Conservation (phyloP, 768 basidiomycete genomes). For the Hortiboletus campestris region DNA sequence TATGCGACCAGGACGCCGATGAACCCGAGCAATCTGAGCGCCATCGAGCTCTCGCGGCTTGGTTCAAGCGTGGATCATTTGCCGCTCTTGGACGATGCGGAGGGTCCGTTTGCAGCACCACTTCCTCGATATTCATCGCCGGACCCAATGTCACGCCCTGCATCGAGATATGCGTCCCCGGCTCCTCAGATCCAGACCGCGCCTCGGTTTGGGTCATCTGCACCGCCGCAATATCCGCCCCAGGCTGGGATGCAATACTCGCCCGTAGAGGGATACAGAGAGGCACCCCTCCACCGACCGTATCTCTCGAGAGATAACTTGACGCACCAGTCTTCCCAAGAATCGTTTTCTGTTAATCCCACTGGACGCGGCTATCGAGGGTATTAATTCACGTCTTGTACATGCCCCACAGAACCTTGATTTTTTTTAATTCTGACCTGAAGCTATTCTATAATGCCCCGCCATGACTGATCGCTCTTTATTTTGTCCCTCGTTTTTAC, state of each 20-base stretch:
- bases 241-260: conserved; percentile 24
- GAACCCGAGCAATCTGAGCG: conserved; percentile 28
- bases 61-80: conserved; percentile 52
- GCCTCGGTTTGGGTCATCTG: conserved; percentile 35
- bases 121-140: conserved; percentile 26
- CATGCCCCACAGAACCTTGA: background rate
- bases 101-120: conserved; percentile 24
- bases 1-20: conserved; percentile 55
- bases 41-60: conserved; percentile 56
- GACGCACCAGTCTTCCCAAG: conserved; percentile 10
- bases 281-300: conserved; percentile 66
- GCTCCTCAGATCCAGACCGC: conserved; percentile 23
- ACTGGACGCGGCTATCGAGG: conserved; percentile 34
- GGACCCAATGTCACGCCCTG: conserved; percentile 10
- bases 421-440: background rate
- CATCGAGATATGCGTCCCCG: conserved; percentile 33
- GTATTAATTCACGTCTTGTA: conserved; percentile 1
- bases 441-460: conserved; percentile 11
- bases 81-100: conserved; percentile 49
- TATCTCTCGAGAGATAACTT: conserved; percentile 26
- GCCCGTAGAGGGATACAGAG: conserved; percentile 42
- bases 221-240: conserved; percentile 42
- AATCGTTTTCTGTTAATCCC: conserved; percentile 23
- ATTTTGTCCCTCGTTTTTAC: conserved; percentile 10
- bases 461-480: conserved; percentile 15